Evolutionary conservation across 495 filamentous ascomycete species (phyloP).

Genomic region (Aspergillus ostianus): DNA sequence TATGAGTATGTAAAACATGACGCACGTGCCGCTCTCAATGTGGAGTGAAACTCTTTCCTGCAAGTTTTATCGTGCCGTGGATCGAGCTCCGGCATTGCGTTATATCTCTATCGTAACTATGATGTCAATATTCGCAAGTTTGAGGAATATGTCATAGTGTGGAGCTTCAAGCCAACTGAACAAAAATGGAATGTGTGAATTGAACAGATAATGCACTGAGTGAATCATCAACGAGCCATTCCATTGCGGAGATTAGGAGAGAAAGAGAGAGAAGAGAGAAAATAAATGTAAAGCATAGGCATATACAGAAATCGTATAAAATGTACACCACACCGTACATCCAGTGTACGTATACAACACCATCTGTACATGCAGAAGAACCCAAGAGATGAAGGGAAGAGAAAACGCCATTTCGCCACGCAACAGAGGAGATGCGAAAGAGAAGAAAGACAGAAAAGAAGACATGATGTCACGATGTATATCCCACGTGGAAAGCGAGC

Average conservation of each 20-base stretch:
- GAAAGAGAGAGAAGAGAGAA: neutral
- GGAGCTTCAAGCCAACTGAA: too few relatives aligned
- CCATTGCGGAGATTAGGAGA: neutral
- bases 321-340: conserved; percentile 1
- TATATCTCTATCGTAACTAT: too few relatives aligned
- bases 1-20: too few relatives aligned
- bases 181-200: too few relatives aligned
- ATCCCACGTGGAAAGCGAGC: neutral
- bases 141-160: too few relatives aligned
- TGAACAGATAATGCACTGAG: neutral
- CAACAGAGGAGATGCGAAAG: neutral
- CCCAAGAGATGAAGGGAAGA: neutral
- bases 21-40: too few relatives aligned
- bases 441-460: neutral
- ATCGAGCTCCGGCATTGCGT: too few relatives aligned
- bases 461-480: neutral
- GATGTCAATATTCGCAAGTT: too few relatives aligned
- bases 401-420: conserved; percentile 2
- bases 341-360: neutral
- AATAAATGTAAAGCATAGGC: neutral
- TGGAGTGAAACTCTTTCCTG: too few relatives aligned
- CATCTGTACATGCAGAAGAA: neutral
- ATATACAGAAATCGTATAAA: neutral
- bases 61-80: too few relatives aligned
- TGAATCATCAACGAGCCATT: neutral